These are phyloP conservation scores for Ophiostoma novo-ulmi DNA, from an alignment of 2,329 filamentous ascomycete genomes.

Conservation along the genomic window DNA sequence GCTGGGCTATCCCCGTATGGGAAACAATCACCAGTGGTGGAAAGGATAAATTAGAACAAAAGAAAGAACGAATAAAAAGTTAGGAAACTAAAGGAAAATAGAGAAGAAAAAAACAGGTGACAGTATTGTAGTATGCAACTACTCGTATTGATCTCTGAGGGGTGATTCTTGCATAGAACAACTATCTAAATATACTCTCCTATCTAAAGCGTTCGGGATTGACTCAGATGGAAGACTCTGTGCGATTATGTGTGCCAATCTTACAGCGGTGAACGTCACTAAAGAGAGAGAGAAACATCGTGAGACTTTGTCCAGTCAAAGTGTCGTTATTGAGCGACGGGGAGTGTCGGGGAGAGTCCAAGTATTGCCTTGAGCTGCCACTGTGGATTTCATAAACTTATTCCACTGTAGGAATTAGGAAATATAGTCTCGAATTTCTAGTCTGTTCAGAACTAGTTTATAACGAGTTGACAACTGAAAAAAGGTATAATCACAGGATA, in stretches of 20 bases:
- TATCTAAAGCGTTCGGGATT: too few species aligned
- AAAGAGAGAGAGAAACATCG: background rate
- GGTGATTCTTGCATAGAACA: too few species aligned
- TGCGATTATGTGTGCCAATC: background rate
- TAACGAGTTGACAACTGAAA: background rate
- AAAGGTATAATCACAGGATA: too few species aligned
- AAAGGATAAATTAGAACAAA: background rate
- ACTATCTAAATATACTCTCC: too few species aligned
- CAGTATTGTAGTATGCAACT: background rate
- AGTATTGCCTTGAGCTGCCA: background rate
- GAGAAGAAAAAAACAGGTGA: background rate
- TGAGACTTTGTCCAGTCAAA: background rate
- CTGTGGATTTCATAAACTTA: background rate
- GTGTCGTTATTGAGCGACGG: background rate
- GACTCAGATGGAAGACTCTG: background rate
- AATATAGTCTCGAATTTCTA: background rate
- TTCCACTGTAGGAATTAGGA: background rate
- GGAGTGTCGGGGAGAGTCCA: conserved; percentile 2
- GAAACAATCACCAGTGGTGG: background rate
- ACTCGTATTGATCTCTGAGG: too few species aligned
- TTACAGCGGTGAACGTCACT: background rate
- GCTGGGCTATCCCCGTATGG: background rate
- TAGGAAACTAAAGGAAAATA: background rate
- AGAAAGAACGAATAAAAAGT: background rate
- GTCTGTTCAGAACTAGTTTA: background rate